A percentile compares a stretch with the other conserved stretches of the same genome.
These are phyloP conservation scores for Coffea eugenioides DNA, from an alignment of 257 asterid genomes.

Conservation along the genomic window DNA sequence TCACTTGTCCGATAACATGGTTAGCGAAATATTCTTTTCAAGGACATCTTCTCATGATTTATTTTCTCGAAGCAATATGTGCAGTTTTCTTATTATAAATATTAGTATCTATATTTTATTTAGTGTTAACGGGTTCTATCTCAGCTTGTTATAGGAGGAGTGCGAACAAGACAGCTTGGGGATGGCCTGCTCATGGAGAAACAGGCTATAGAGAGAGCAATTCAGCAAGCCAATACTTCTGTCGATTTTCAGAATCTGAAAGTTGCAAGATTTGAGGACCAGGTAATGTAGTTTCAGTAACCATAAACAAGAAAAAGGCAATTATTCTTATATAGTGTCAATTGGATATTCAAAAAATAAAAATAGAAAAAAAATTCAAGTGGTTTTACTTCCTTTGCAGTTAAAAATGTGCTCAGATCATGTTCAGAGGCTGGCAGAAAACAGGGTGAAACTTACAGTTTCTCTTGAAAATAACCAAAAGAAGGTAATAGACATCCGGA, in stretches of 20 bases:
- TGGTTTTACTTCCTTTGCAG: conserved; percentile 48
- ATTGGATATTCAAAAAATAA: neutral
- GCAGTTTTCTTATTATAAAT: neutral
- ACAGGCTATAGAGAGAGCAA: conserved; percentile 52
- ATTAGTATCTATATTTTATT: neutral
- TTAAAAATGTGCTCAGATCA: conserved; percentile 70
- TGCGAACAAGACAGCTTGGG: conserved; percentile 63
- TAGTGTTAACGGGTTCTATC: conserved; percentile 21
- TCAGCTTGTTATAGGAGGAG: conserved; percentile 94
- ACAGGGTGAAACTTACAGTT: conserved; percentile 50
- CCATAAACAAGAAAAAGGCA: conserved; percentile 1
- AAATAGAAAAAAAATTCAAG: neutral
- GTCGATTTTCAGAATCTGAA: conserved; percentile 54
- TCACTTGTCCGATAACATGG: neutral
- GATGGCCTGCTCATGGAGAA: conserved; percentile 65
- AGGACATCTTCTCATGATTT: neutral
- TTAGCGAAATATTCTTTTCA: neutral
- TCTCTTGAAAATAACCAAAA: conserved; percentile 61
- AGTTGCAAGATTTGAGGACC: conserved; percentile 85
- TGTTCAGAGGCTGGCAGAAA: conserved; percentile 69
- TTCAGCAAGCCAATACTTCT: conserved; percentile 60
- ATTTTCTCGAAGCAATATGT: neutral
- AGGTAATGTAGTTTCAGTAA: conserved; percentile 41
- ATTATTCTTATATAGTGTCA: neutral
- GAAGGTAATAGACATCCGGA: conserved; percentile 52